Evolutionary conservation across 1,284 basidiomycete species (phyloP).

Genomic region (Dichomitus squalens): DNA sequence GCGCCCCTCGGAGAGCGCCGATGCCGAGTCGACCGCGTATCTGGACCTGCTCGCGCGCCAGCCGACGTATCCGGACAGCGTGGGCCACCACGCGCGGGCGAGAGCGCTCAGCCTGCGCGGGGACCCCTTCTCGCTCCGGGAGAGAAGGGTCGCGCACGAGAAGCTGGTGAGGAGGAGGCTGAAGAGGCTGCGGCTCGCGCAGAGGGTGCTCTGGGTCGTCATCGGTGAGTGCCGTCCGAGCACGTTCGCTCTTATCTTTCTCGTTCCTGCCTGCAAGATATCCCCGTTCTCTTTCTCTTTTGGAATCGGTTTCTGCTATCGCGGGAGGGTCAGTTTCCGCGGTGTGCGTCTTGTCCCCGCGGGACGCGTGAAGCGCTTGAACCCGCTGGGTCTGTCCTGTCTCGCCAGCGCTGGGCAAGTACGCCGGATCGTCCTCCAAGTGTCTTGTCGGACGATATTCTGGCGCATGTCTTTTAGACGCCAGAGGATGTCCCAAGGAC

Average conservation of each 20-base stretch:
- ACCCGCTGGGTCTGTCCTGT: too few relatives aligned
- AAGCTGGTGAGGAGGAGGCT: slow-evolving; percentile 40
- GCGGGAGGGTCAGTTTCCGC: too few relatives aligned
- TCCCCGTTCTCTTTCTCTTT: too few relatives aligned
- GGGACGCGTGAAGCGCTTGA: too few relatives aligned
- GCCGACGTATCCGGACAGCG: slow-evolving; percentile 42
- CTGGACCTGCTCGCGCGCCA: slow-evolving; percentile 50
- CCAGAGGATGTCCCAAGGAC: too few relatives aligned
- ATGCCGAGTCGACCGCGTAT: slow-evolving; percentile 44
- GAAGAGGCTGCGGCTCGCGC: slow-evolving; percentile 41
- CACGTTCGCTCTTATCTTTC: not conserved
- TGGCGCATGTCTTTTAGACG: too few relatives aligned
- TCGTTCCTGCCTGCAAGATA: not conserved
- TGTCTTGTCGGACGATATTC: too few relatives aligned
- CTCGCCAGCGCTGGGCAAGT: too few relatives aligned
- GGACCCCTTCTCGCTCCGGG: slow-evolving; percentile 40
- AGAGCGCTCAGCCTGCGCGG: slow-evolving; percentile 41
- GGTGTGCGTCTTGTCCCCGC: too few relatives aligned
- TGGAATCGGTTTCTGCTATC: not conserved
- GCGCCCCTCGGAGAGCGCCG: slow-evolving; percentile 34
- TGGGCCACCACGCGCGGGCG: slow-evolving; percentile 18
- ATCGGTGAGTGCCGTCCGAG: slow-evolving; percentile 45
- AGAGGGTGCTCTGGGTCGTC: slow-evolving; percentile 43
- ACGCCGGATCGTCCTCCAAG: too few relatives aligned
- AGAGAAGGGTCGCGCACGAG: slow-evolving; percentile 44